phyloP scores from a whole-genome alignment of 192 early-diverging fungal genomes.

The Obelidium mucronatum region DNA sequence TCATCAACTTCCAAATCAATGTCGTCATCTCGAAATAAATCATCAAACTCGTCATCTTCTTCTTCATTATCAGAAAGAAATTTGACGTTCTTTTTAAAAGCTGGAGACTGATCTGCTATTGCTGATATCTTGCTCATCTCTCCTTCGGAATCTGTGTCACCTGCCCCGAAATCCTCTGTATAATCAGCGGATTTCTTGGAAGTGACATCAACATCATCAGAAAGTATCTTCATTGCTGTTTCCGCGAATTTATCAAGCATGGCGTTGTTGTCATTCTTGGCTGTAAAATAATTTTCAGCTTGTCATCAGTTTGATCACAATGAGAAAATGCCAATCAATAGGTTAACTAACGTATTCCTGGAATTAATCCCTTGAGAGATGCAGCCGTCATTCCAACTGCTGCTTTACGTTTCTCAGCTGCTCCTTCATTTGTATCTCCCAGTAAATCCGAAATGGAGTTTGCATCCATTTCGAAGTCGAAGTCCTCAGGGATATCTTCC shows the following conservation, averaged over 20 bases:
- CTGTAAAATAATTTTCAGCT: too few relatives aligned
- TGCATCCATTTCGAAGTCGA: not conserved
- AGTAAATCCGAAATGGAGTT: constrained; percentile 15
- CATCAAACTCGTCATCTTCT: not conserved
- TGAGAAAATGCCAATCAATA: not conserved
- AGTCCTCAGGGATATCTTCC: constrained; percentile 22
- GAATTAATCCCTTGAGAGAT: not conserved
- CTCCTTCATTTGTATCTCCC: not conserved
- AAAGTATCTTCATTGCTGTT: constrained; percentile 9
- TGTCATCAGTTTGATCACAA: not conserved
- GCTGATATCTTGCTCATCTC: constrained; percentile 10
- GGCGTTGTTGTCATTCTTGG: not conserved
- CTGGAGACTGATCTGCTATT: constrained; percentile 1
- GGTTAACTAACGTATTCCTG: not conserved
- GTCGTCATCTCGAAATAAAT: not conserved
- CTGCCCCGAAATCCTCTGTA: constrained; percentile 45
- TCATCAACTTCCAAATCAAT: not conserved
- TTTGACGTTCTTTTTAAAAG: not conserved
- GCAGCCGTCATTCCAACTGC: not conserved
- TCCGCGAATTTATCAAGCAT: constrained; percentile 20
- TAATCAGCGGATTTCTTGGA: constrained; percentile 24
- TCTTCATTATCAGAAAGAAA: not conserved
- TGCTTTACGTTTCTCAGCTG: not conserved
- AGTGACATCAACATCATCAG: not conserved
- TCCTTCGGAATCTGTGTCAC: constrained; percentile 48